Evolutionary conservation across 2,329 filamentous ascomycete genomes (phyloP).

Genomic region (Diaporthe velutina): DNA sequence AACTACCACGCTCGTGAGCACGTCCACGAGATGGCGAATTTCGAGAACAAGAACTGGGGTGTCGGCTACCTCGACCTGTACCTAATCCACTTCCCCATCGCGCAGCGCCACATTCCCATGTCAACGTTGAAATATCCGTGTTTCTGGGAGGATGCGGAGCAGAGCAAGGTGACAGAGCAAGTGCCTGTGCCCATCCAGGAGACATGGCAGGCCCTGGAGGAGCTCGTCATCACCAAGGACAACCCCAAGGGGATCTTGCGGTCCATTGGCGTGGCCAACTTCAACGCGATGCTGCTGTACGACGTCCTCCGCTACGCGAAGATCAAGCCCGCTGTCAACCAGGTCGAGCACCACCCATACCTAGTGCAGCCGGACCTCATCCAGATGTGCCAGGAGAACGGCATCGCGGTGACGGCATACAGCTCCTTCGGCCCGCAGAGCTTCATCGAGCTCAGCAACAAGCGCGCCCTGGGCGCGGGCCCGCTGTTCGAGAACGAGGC

Average conservation of each 20-base stretch:
- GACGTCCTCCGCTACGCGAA: conserved; percentile 84
- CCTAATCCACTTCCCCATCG: conserved; percentile 90
- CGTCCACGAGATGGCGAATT: conserved; percentile 71
- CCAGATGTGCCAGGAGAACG: conserved; percentile 76
- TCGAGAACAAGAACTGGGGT: conserved; percentile 72
- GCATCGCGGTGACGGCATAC: conserved; percentile 84
- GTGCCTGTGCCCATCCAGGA: conserved; percentile 81
- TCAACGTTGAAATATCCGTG: conserved; percentile 81
- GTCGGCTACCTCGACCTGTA: conserved; percentile 92
- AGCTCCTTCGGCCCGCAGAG: conserved; percentile 84
- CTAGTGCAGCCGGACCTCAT: conserved; percentile 81
- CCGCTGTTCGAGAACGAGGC: conserved; percentile 79
- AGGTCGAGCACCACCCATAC: conserved; percentile 94
- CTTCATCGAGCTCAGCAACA: conserved; percentile 83
- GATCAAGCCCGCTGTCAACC: conserved; percentile 80
- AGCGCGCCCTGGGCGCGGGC: conserved; percentile 73
- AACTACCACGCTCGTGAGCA: conserved; percentile 72
- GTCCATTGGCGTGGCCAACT: conserved; percentile 87
- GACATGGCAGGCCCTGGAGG: conserved; percentile 87
- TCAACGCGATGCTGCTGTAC: conserved; percentile 82
- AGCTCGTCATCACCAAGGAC: conserved; percentile 68
- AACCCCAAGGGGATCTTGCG: conserved; percentile 68
- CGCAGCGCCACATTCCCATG: conserved; percentile 88
- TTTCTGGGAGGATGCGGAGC: conserved; percentile 76
- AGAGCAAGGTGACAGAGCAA: conserved; percentile 69